Base-by-base conservation (phyloP, 2,329 filamentous ascomycete species). In the Trichoderma asperellum region DNA sequence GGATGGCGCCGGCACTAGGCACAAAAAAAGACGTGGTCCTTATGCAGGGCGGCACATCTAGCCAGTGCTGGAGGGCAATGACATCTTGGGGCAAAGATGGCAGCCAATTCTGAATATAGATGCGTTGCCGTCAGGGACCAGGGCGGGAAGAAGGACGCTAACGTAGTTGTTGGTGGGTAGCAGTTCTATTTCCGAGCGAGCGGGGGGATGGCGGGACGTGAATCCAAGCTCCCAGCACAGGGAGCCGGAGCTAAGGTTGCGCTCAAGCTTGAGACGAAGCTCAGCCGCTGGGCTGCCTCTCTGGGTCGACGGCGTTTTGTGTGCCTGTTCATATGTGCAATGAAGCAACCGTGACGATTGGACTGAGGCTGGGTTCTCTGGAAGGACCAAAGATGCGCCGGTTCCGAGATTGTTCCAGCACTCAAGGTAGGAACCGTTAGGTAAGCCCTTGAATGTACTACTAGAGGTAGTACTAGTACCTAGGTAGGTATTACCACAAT, bases 331-430 rank as follows among this genome's bases (percentile, higher is more conserved):
- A 11, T 49, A 2, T 21, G 11, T 24, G 47, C 21, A 21, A 7
- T 8, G n/a, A n/a, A 24, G 40, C 4, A 11, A 11, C 4, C n/a
- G 18, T 24, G 18, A 11, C 10, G n/a, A 49, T 24, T 2, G 47
- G 29, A 24, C 53, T 56, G 53, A 34, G 27, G 47, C 18, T 53
- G 49, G 14, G 18, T 32, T 11, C 24, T 1, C 8, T 5, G 16
- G 29, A 27, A 24, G 40, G 61, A 64, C 61, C 61, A 64, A 64
- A 64, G 61, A 64, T 64, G 29, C 5, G n/a, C 61, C 49, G 61
- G 24, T 12, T 16, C 61, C 61, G 61, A 64, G 16, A 10, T n/a
- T 5, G 29, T 32, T 16, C 29, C 27, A 34, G 29, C 52, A 16
- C 14, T 27, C 52, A 27, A 47, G 43, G 52, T 32, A 18, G 24